Base-by-base conservation (phyloP, 2,329 filamentous ascomycete genomes). In the Phaeosphaeriaceae sp. region DNA sequence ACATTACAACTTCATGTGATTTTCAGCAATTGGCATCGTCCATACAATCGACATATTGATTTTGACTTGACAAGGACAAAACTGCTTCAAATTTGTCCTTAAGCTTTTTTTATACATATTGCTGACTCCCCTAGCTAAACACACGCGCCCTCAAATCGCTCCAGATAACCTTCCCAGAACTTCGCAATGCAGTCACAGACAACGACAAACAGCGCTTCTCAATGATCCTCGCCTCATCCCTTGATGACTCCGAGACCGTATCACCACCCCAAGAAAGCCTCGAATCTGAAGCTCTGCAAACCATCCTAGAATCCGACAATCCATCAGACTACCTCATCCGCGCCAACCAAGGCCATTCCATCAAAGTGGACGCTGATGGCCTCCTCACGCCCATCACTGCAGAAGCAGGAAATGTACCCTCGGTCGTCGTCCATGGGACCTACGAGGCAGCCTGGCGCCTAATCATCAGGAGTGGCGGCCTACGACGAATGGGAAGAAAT, bases 161-260 rank as follows among this genome's bases (percentile, higher is more conserved):
- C 8, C 81, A 89, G 53, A 83, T 88, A n/a, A 89, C 87, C 0
- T 83, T 96, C 48, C 76, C 80, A 2, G 93, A 97, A 59, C 80
- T 99, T 55, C 79, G 83, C 45, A 71, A 80, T 8, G 81, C 87
- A 13, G 92, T 97, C 11, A 74, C 78, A 12, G 82, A 83, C 40
- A 95, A 91, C 68, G 89, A 93, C 66, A 99, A 99, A 77, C 89
- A 97, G 74, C 89, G 94, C 32, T 99, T 95, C 78, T 84, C 86
- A 1, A 80, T 97, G 66, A 87, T 91, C 44, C 83, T 83, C 37
- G 81, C 73, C 6, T 58, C 64, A 1, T 42, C 58, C 4, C 43
- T 60, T 11, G 46, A 56, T 13, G 30, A 60, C 1, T 17, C 43
- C 1, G 46, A 50, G 11, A 34, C 16, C n/a, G 20, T 45, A 34